Percentiles rank a stretch among this genome's conserved stretches.
Conservation (phyloP, 2,329 filamentous ascomycete genomes). For the Hypomyces perniciosus region DNA sequence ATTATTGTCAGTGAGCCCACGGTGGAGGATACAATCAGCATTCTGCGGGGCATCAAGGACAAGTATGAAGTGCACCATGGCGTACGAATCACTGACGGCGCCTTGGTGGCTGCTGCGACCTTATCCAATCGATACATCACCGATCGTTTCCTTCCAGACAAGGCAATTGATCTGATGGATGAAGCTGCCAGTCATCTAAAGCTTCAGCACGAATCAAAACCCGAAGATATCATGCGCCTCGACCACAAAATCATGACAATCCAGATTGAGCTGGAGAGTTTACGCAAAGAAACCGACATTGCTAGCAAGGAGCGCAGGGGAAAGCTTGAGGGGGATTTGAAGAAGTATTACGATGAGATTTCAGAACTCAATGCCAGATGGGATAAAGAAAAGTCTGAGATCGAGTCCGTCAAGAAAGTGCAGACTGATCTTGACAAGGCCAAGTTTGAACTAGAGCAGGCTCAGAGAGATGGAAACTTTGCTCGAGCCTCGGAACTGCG, state of each 20-base stretch:
- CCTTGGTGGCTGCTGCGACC: conserved; percentile 83
- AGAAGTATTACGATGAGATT: conserved; percentile 70
- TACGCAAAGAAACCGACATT: conserved; percentile 89
- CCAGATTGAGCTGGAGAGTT: conserved; percentile 90
- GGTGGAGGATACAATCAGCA: conserved; percentile 90
- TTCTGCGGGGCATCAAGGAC: conserved; percentile 92
- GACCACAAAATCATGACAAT: conserved; percentile 96
- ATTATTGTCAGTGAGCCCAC: conserved; percentile 89
- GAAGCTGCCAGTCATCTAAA: conserved; percentile 88
- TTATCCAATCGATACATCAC: conserved; percentile 96
- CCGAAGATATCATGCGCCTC: conserved; percentile 85
- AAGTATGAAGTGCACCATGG: conserved; percentile 97
- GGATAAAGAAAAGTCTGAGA: conserved; percentile 83
- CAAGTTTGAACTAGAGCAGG: conserved; percentile 76
- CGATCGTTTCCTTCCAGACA: conserved; percentile 91
- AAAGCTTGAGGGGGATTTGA: conserved; percentile 73
- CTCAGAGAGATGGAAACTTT: conserved; percentile 83
- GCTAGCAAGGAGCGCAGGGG: conserved; percentile 82
- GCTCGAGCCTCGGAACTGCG: conserved; percentile 83
- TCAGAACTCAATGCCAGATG: conserved; percentile 72
- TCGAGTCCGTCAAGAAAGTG: conserved; percentile 78
- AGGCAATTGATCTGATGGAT: conserved; percentile 94
- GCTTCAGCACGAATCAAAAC: conserved; percentile 93
- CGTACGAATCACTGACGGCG: conserved; percentile 87
- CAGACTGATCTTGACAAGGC: conserved; percentile 87